Evolutionary conservation across 2,329 filamentous ascomycete genomes (phyloP).

Genomic region (Bipolaris cookei): DNA sequence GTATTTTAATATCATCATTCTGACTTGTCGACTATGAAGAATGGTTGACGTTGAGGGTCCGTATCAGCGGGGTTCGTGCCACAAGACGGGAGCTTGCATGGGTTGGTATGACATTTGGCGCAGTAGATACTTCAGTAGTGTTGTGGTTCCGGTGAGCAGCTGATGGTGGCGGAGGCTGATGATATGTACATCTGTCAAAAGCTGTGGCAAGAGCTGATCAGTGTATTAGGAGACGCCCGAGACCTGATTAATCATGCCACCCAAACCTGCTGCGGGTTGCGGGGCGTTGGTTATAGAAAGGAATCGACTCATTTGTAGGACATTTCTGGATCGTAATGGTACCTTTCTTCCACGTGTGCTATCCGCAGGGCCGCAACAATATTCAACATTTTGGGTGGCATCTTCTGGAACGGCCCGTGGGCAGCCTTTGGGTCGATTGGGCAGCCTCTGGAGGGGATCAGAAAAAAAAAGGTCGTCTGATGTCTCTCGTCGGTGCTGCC

Average conservation of each 20-base stretch:
- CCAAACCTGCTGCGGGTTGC: not conserved
- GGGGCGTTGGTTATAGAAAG: too few species aligned
- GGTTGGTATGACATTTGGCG: not conserved
- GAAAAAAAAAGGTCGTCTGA: constrained; percentile 5
- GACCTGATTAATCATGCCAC: not conserved
- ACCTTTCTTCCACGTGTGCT: too few species aligned
- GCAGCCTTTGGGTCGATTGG: not conserved
- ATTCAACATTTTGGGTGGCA: not conserved
- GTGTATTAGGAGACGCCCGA: not conserved
- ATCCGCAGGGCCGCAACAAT: too few species aligned
- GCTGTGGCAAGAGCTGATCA: not conserved
- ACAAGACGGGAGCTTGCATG: constrained; percentile 8
- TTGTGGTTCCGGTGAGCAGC: constrained; percentile 16
- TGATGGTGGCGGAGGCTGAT: not conserved
- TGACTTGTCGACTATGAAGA: not conserved
- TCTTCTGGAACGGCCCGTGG: not conserved
- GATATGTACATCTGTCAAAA: not conserved
- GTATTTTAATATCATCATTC: not conserved
- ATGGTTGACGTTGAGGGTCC: not conserved
- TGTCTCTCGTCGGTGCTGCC: not conserved
- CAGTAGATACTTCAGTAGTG: constrained; percentile 4
- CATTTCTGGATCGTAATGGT: too few species aligned
- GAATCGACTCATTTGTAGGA: too few species aligned
- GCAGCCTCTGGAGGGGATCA: not conserved
- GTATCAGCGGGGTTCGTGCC: not conserved